phyloP scores from a whole-genome alignment of 192 early-diverging fungal genomes.

The Gryganskiella cystojenkinii region DNA sequence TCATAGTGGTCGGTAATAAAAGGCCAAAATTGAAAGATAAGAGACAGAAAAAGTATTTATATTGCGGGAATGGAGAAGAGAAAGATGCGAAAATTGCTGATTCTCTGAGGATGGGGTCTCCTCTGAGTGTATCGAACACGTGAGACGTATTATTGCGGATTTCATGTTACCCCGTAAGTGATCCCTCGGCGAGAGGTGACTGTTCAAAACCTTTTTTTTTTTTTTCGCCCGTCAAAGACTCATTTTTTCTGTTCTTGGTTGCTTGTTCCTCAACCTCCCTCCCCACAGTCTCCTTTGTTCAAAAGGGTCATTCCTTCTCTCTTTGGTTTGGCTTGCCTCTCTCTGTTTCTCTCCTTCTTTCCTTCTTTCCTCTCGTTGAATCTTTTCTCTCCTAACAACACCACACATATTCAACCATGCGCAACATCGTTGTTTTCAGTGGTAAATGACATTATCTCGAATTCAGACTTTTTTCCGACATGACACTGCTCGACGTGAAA shows the following conservation, averaged over 20 bases:
- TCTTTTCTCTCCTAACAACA: no score
- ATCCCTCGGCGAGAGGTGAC: no score
- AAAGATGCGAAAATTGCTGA: not conserved
- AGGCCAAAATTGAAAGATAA: not conserved
- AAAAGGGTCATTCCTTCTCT: not conserved
- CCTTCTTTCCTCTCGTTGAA: no score
- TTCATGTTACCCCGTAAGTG: no score
- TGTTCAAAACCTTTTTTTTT: constrained; percentile 2
- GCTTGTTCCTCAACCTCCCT: not conserved
- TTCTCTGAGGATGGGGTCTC: no score
- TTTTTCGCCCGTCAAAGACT: not conserved
- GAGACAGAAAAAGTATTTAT: not conserved
- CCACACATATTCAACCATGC: constrained; percentile 63
- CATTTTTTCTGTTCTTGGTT: not conserved
- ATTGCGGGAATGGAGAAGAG: not conserved
- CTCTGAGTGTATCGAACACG: not conserved
- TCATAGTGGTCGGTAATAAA: constrained; percentile 16
- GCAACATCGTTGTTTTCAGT: constrained; percentile 82
- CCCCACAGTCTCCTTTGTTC: not conserved
- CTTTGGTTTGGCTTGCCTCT: not conserved
- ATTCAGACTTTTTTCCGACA: not conserved
- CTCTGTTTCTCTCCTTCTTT: not conserved
- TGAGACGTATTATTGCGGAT: no score
- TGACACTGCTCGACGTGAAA: not conserved
- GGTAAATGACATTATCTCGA: constrained; percentile 12